phyloP scores from a whole-genome alignment of 257 asterid species.

The Fraxinus excelsior region DNA sequence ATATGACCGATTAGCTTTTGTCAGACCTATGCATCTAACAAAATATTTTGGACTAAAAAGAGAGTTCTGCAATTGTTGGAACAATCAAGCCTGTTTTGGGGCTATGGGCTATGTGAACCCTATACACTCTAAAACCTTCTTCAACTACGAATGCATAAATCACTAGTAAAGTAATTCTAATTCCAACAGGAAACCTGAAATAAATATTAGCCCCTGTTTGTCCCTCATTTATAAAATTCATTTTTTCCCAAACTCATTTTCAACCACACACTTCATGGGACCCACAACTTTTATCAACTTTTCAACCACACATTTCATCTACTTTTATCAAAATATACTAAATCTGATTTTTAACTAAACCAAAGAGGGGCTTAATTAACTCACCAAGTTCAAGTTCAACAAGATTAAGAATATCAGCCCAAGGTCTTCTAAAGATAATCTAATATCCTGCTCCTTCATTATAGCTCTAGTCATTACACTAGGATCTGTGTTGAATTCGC shows the following conservation, averaged over 20 bases:
- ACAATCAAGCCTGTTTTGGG: background rate
- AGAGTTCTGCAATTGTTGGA: background rate
- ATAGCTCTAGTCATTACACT: background rate
- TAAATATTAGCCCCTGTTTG: background rate
- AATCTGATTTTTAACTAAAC: too few relatives aligned
- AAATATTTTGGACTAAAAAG: background rate
- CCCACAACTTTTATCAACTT: too few relatives aligned
- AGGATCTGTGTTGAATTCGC: slow-evolving; percentile 15
- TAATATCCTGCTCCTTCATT: background rate
- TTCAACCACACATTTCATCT: too few relatives aligned
- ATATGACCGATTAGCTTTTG: background rate
- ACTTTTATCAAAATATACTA: too few relatives aligned
- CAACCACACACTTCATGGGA: too few relatives aligned
- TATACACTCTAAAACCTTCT: background rate
- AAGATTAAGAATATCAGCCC: background rate
- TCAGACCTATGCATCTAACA: background rate
- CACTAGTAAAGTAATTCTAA: background rate
- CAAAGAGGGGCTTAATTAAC: background rate
- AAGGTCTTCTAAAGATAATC: background rate
- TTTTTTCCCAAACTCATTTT: too few relatives aligned
- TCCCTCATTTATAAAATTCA: too few relatives aligned
- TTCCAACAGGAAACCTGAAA: background rate
- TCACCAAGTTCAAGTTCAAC: background rate
- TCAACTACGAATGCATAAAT: background rate
- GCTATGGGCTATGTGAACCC: background rate